These are phyloP conservation scores for Rachicladosporium sp. DNA, from an alignment of 2,329 filamentous ascomycete genomes.

Conservation along the genomic window DNA sequence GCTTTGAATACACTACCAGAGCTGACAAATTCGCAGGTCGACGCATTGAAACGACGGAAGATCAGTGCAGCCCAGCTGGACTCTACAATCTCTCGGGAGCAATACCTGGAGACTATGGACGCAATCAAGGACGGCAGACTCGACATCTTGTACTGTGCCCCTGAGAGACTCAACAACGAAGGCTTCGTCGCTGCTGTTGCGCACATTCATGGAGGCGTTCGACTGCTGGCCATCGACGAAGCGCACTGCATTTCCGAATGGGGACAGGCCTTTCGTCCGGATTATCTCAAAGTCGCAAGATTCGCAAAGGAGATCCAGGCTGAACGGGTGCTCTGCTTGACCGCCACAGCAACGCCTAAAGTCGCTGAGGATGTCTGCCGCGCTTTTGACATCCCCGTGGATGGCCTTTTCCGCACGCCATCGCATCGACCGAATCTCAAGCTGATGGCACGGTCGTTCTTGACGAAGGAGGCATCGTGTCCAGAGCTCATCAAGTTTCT, in stretches of 20 bases:
- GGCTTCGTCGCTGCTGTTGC: slow-evolving; percentile 46
- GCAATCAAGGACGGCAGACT: slow-evolving; percentile 37
- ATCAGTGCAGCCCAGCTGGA: slow-evolving; percentile 44
- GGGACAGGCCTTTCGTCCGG: slow-evolving; percentile 17
- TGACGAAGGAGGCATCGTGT: slow-evolving; percentile 34
- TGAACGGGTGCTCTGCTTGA: slow-evolving; percentile 47
- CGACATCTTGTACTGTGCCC: slow-evolving; percentile 46
- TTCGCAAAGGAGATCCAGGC: slow-evolving; percentile 45
- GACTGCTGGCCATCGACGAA: slow-evolving; percentile 46
- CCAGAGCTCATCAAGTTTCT: slow-evolving; percentile 38
- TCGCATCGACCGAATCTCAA: slow-evolving; percentile 47
- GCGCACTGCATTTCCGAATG: slow-evolving; percentile 46
- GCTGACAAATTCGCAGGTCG: slow-evolving; percentile 23
- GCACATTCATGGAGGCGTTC: slow-evolving; percentile 41
- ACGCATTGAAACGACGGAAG: slow-evolving; percentile 37
- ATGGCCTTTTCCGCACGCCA: slow-evolving; percentile 45
- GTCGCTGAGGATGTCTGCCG: slow-evolving; percentile 44
- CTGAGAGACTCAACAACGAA: slow-evolving; percentile 50
- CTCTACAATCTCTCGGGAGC: slow-evolving; percentile 38
- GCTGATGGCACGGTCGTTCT: slow-evolving; percentile 38
- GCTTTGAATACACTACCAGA: no score
- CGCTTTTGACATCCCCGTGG: slow-evolving; percentile 38
- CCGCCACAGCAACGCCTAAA: slow-evolving; percentile 45
- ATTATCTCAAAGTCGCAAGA: slow-evolving; percentile 44
- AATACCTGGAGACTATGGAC: slow-evolving; percentile 31